Evolutionary conservation across 2,329 filamentous ascomycete species (phyloP).

Genomic region (Juglanconis oblonga): DNA sequence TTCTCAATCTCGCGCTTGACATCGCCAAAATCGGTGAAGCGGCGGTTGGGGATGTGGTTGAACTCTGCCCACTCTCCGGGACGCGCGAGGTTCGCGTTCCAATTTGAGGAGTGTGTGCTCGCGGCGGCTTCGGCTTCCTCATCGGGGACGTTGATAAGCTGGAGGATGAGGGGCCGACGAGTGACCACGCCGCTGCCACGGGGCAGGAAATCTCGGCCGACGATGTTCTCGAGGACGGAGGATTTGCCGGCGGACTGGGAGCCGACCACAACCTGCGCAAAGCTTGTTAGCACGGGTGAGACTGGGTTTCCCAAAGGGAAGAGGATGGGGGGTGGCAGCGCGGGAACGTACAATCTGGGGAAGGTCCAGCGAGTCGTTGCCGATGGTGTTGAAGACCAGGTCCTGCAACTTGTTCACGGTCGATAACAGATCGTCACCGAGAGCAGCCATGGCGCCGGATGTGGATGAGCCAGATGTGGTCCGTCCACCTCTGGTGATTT

Average conservation of each 20-base stretch:
- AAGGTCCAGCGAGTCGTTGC: slow-evolving; percentile 94
- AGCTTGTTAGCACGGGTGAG: slow-evolving; percentile 22
- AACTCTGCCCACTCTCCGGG: slow-evolving; percentile 95
- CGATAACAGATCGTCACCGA: slow-evolving; percentile 91
- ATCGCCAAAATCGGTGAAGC: slow-evolving; percentile 97
- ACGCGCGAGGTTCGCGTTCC: slow-evolving; percentile 59
- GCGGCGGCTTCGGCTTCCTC: slow-evolving; percentile 49
- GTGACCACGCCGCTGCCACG: slow-evolving; percentile 97
- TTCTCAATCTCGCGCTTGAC: slow-evolving; percentile 96
- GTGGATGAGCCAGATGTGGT: neutral
- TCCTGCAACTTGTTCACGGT: slow-evolving; percentile 99
- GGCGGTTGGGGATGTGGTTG: slow-evolving; percentile 93
- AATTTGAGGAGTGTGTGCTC: slow-evolving; percentile 13
- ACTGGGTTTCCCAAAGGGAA: slow-evolving; percentile 3
- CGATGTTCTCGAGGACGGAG: slow-evolving; percentile 97
- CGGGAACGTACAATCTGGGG: slow-evolving; percentile 82
- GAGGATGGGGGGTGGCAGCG: neutral
- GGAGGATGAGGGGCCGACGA: slow-evolving; percentile 86
- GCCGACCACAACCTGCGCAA: slow-evolving; percentile 83
- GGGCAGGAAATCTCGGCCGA: slow-evolving; percentile 94
- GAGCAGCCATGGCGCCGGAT: slow-evolving; percentile 70
- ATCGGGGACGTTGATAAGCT: slow-evolving; percentile 93
- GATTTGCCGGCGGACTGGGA: slow-evolving; percentile 99
- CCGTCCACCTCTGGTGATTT: neutral
- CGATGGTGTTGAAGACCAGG: slow-evolving; percentile 98